These are phyloP conservation scores for Apiospora rasikravindrae DNA, from an alignment of 2,329 filamentous ascomycete genomes.

Conservation along the genomic window DNA sequence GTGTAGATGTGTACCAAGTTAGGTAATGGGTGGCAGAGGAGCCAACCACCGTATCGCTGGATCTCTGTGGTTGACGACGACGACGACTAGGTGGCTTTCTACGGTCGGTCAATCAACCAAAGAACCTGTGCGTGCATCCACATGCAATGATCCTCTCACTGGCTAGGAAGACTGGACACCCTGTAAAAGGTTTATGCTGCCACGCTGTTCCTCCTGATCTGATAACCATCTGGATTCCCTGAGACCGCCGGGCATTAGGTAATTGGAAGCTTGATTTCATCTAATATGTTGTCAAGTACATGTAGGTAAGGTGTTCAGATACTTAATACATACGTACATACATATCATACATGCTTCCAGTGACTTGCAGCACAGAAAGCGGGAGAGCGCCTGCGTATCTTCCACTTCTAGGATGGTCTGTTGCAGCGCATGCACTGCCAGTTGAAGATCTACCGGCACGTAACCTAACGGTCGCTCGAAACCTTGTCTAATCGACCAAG, in stretches of 20 bases:
- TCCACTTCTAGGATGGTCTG: neutral
- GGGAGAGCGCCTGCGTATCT: neutral
- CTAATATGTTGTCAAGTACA: neutral
- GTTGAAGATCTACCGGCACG: conserved; percentile 2
- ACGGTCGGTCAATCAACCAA: neutral
- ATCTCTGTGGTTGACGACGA: conserved; percentile 1
- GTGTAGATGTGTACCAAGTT: neutral
- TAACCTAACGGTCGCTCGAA: conserved; percentile 2
- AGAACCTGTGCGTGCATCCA: neutral
- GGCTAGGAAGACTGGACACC: neutral
- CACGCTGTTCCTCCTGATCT: neutral
- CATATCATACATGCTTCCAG: neutral
- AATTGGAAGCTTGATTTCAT: neutral
- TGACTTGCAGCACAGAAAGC: neutral
- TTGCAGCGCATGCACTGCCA: neutral
- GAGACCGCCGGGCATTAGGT: neutral
- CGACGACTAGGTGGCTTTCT: neutral
- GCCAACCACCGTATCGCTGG: neutral
- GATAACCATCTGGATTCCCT: neutral
- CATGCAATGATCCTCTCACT: neutral
- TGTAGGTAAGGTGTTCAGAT: neutral
- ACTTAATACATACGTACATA: neutral
- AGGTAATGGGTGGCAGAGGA: neutral
- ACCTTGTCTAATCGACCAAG: neutral
- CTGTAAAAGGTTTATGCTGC: neutral